Base-by-base conservation (phyloP, 2,329 filamentous ascomycete genomes). In the Fusarium circinatum region DNA sequence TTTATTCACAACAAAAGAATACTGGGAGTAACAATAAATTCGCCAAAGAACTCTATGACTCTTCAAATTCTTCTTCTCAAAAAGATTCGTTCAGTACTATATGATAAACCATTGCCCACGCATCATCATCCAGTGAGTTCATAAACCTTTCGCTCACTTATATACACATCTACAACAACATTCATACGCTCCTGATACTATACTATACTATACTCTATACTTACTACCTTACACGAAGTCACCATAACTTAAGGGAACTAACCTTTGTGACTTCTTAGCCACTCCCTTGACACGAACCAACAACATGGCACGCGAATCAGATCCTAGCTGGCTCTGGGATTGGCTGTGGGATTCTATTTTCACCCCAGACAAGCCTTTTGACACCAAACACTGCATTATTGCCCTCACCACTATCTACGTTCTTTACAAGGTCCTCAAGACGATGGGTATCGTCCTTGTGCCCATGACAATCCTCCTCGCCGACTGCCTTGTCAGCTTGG, bases 341-440 rank as follows among this genome's bases (percentile, higher is more conserved):
- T 68, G 63, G 72, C 58, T 70, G 32, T 28, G 20, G 6, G 45
- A 28, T 48, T 70, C 58, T 26, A 42, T 58, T 24, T 67, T 73
- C 51, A 59, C 47, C 30, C 42, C 59, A 14, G 41, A 58, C 28
- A 24, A 51, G 17, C 68, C 63, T 49, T 70, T 73, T 38, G 61
- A 75, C 24, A 15, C 49, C 20, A 36, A 71, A 20, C 57, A 76
- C 51, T 38, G 56, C 47, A 63, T 65, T 52, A 18, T 77, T 32
- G 18, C 68, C 32, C 15, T 71, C 17, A 15, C n/a, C 22, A 30
- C 73, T 6, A 45, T 65, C 6, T 17, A 9, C 24, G 15, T 56
- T 13, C 13, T 67, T 20, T 67, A 38, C n/a, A 59, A 39, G 47
- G 9, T 34, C n/a, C 26, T 75, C 10, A 47, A 39, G 28, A 41